Evolutionary conservation across 139 green algal species (phyloP).

Genomic region (Microglena sp.): DNA sequence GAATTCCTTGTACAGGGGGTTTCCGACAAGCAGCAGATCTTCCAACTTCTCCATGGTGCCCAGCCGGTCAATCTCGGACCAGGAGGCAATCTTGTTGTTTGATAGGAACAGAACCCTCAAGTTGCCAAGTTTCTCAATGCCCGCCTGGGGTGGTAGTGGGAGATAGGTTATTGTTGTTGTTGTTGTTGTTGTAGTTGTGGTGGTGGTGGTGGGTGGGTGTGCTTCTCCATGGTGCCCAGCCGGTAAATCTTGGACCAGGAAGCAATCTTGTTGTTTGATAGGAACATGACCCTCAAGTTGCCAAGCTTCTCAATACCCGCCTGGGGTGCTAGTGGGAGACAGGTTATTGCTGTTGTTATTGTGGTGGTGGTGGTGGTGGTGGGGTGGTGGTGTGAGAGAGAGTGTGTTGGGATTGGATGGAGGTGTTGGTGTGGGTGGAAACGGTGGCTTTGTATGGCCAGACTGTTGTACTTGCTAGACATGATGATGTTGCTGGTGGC

Average conservation of each 20-base stretch:
- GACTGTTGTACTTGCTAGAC: too few species aligned
- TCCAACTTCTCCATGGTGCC: slow-evolving; percentile 50
- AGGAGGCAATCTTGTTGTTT: slow-evolving; percentile 78
- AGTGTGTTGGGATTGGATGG: too few species aligned
- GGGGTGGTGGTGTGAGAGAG: too few species aligned
- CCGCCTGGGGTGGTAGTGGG: slow-evolving; percentile 31
- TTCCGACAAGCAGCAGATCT: slow-evolving; percentile 81
- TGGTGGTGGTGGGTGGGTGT: neutral
- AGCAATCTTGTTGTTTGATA: slow-evolving; percentile 82
- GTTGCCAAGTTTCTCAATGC: slow-evolving; percentile 71
- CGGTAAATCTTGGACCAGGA: too few species aligned
- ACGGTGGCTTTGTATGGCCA: too few species aligned
- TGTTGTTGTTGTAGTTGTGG: neutral
- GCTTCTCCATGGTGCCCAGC: neutral
- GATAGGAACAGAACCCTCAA: slow-evolving; percentile 73
- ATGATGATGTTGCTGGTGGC: too few species aligned
- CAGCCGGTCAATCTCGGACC: slow-evolving; percentile 68
- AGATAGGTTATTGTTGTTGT: neutral
- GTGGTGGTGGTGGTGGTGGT: too few species aligned
- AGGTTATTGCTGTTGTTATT: too few species aligned
- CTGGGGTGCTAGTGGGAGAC: too few species aligned
- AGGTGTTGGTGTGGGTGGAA: too few species aligned
- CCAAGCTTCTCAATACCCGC: slow-evolving; percentile 14
- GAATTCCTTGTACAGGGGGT: slow-evolving; percentile 76
- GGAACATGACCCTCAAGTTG: slow-evolving; percentile 71